Conservation (phyloP, 163 green algal species). For the Chlamydomonas reinhardtii region DNA sequence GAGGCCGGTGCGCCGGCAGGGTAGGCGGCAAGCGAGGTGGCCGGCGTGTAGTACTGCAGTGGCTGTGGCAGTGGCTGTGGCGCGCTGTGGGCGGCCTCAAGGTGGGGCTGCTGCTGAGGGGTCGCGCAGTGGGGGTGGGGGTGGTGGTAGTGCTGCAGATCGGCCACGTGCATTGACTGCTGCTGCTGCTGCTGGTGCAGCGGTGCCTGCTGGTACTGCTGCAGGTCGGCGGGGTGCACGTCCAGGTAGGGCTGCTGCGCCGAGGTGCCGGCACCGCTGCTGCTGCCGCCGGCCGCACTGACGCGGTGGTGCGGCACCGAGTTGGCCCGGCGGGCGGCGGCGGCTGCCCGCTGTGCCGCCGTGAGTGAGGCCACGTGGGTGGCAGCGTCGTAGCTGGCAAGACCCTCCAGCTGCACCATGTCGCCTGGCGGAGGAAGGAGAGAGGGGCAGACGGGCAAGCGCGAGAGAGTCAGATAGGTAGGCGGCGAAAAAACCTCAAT, state of each 20-base stretch:
- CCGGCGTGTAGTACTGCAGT: too few relatives aligned
- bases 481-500: too few relatives aligned
- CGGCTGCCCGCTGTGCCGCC: slow-evolving; percentile 50
- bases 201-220: neutral
- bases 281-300: neutral
- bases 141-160: too few relatives aligned
- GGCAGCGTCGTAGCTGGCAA: slow-evolving; percentile 60
- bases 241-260: neutral
- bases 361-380: slow-evolving; percentile 63
- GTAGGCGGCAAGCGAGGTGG: too few relatives aligned
- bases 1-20: too few relatives aligned
- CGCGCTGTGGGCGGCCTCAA: neutral
- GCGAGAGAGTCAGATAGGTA: too few relatives aligned
- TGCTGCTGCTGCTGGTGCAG: neutral
- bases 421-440: slow-evolving; percentile 37
- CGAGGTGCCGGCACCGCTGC: neutral
- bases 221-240: neutral
- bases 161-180: neutral
- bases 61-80: too few relatives aligned
- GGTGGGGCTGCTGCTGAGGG: neutral
- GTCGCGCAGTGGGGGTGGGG: too few relatives aligned
- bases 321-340: slow-evolving; percentile 16
- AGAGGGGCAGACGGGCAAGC: neutral
- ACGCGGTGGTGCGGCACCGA: neutral
- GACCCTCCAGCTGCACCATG: slow-evolving; percentile 63